These are phyloP conservation scores for Harringtonia lauricola DNA, from an alignment of 2,329 filamentous ascomycete genomes.

Conservation along the genomic window DNA sequence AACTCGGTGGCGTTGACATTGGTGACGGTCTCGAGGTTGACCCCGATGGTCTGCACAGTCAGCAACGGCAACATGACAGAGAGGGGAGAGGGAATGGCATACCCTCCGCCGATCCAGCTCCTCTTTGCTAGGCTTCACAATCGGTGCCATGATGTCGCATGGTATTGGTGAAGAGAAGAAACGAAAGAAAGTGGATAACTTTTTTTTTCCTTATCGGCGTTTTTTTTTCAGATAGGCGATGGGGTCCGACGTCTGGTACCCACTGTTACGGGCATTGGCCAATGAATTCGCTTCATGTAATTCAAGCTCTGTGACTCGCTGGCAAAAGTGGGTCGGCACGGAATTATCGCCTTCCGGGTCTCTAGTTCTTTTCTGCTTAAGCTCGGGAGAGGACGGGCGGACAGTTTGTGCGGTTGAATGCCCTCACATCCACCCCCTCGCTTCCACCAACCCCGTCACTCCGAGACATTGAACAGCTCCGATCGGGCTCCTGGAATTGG, in stretches of 20 bases:
- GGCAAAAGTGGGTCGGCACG: slow-evolving; percentile 7
- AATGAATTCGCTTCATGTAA: slow-evolving; percentile 9
- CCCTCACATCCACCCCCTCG: slow-evolving; percentile 3
- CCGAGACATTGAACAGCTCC: slow-evolving; percentile 3
- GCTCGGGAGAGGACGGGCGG: slow-evolving; percentile 13
- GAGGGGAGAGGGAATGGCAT: slow-evolving; percentile 11
- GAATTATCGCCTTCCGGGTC: slow-evolving; percentile 8
- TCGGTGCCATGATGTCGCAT: slow-evolving; percentile 27
- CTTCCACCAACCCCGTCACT: not conserved
- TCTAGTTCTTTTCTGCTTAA: slow-evolving; percentile 6
- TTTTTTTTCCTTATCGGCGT: slow-evolving; percentile 2
- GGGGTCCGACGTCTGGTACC: not conserved
- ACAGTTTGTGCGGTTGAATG: slow-evolving; percentile 6
- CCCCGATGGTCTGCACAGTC: slow-evolving; percentile 58
- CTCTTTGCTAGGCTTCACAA: slow-evolving; percentile 33
- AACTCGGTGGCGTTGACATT: slow-evolving; percentile 86
- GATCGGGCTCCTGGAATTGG: slow-evolving; percentile 19
- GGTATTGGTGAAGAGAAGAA: not conserved
- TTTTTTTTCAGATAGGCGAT: not conserved
- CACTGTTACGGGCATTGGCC: not conserved
- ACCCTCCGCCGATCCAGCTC: slow-evolving; percentile 54
- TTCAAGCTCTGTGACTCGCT: slow-evolving; percentile 12
- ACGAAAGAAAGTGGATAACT: not conserved
- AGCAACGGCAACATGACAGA: not conserved
- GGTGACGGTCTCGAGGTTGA: slow-evolving; percentile 84